Evolutionary conservation across 805 yeast species (phyloP).

Genomic region (Blastobotrys robertii): DNA sequence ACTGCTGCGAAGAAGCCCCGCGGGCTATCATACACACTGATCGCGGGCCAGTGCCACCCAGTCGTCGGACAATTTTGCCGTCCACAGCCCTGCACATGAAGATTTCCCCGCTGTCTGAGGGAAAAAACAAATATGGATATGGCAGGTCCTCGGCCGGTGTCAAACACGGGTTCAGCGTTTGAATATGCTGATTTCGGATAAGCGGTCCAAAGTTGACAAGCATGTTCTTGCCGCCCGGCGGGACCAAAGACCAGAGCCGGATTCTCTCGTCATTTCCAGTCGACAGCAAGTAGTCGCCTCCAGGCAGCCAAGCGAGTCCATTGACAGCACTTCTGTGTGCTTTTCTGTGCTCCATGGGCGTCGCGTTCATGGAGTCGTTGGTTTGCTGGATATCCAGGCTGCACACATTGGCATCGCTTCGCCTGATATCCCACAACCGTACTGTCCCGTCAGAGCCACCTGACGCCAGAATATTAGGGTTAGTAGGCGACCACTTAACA

Average conservation of each 20-base stretch:
- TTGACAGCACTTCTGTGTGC: constrained; percentile 77
- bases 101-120: constrained; percentile 68
- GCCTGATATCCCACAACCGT: constrained; percentile 76
- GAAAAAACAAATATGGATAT: constrained; percentile 51
- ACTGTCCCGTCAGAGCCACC: constrained; percentile 80
- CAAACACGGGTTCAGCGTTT: constrained; percentile 46
- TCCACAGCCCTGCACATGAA: constrained; percentile 47
- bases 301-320: constrained; percentile 64
- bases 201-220: constrained; percentile 70
- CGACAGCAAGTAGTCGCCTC: constrained; percentile 53
- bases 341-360: constrained; percentile 28
- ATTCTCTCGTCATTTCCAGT: constrained; percentile 76
- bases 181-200: constrained; percentile 53
- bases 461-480: constrained; percentile 53
- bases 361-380: constrained; percentile 20
- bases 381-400: constrained; percentile 50
- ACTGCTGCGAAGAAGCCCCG: constrained; percentile 35
- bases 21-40: constrained; percentile 45
- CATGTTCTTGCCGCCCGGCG: constrained; percentile 44
- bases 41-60: constrained; percentile 37
- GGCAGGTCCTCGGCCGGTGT: constrained; percentile 45
- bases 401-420: constrained; percentile 53
- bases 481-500: constrained; percentile 67
- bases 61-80: constrained; percentile 52
- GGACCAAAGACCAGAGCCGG: constrained; percentile 63